These are phyloP conservation scores for Arabidopsis suecica DNA, from an alignment of 345 rosid species.

Conservation along the genomic window DNA sequence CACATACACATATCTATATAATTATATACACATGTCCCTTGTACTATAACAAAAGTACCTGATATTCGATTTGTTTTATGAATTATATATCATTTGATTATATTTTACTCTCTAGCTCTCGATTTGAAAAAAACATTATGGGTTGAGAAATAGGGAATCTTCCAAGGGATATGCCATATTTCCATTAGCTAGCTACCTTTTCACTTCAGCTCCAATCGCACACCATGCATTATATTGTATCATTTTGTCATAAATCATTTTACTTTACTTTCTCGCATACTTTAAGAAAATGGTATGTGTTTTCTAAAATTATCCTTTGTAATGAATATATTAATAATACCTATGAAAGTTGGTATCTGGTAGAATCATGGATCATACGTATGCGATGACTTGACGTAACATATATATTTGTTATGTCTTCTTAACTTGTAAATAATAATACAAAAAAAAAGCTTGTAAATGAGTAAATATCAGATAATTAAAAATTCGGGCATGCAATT, in stretches of 20 bases:
- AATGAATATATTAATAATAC: constrained; percentile 14
- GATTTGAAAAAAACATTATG: not conserved
- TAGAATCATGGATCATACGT: constrained; percentile 27
- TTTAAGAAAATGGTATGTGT: constrained; percentile 14
- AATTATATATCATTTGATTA: constrained; percentile 9
- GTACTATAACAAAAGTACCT: constrained; percentile 13
- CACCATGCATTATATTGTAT: constrained; percentile 16
- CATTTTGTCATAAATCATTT: constrained; percentile 10
- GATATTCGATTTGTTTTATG: not conserved
- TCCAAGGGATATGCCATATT: constrained; percentile 39
- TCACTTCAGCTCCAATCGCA: constrained; percentile 41
- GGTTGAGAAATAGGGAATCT: constrained; percentile 37
- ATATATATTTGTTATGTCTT: not conserved
- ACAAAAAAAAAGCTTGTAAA: not conserved
- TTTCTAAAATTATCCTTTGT: not conserved
- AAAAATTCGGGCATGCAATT: not conserved
- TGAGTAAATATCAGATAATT: not conserved
- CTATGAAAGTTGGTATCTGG: not conserved
- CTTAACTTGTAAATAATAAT: not conserved
- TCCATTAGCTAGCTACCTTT: constrained; percentile 21
- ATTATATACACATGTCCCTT: constrained; percentile 10
- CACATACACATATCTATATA: constrained; percentile 1
- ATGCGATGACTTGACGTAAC: constrained; percentile 32
- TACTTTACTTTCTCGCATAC: constrained; percentile 32
- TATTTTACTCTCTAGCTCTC: not conserved